Base-by-base conservation (phyloP, 441 rosid species). In the Corymbia calophylla region DNA sequence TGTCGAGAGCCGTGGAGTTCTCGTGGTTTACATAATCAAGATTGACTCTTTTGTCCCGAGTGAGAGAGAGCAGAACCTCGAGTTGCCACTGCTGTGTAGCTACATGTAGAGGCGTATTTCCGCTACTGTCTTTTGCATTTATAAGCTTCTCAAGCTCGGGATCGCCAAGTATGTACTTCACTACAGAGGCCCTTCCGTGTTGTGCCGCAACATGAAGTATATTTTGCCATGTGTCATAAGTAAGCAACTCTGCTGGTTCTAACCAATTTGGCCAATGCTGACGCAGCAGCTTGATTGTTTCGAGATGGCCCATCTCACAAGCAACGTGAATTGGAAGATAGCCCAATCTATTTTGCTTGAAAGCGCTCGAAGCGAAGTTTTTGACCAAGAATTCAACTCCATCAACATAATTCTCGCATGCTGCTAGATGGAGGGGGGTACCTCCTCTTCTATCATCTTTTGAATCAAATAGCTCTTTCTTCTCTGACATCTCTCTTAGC, bases 331-430 rank as follows among this genome's bases (percentile, higher is more conserved):
- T 64, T 1, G 70, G 70, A 64, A 64, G 31, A 15, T n/a, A 7
- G 70, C 10, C 70, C 70, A n/a, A 0, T 3, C 4, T 15, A 2
- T 64, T 7, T 35, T 3, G 5, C 0, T n/a, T n/a, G 5, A 64
- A n/a, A 19, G 70, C 19, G 10, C 70, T 64, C 2, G 5, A 64
- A 64, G 35, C 1, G 1, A 64, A 64, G 5, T 64, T 9, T 0
- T 64, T 15, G 35, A 64, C 35, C 70, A 15, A n/a, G 35, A 64
- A 64, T 64, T 64, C 3, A 19, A 64, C 35, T 64, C 70, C 68
- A 5, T 29, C 8, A 1, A 62, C 1, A 29, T 62, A 64, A 64
- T 64, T 64, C 35, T 15, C 5, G 0, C 0, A 4, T 15, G 70
- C 70, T n/a, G 70, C 70, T n/a, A 64, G 35, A 64, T n/a, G 70